Base-by-base conservation (phyloP, 371 early-diverging fungal genomes). In the Mortierella polycephala region DNA sequence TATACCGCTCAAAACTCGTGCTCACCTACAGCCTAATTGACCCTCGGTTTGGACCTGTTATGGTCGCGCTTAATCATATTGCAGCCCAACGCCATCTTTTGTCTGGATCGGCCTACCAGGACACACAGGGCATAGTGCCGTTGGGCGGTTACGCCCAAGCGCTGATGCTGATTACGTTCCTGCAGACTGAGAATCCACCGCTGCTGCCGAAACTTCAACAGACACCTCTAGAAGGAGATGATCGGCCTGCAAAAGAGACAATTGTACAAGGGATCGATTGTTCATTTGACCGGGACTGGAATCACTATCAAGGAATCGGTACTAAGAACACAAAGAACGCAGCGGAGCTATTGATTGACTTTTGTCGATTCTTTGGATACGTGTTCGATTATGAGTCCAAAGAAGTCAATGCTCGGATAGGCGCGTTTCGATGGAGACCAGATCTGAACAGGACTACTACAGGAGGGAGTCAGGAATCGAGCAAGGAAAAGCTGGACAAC, bases 361-460 rank as follows among this genome's bases (percentile, higher is more conserved):
- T 71, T 41, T 76, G 76, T 60, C 71, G 71, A 9, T 76, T 71
- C 55, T 76, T 76, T 60, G 76, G 76, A 55, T 76, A 76, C 20
- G 71, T 67, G 5, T 76, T 76, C 53, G 71, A 76, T 45, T 76
- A 71, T 41, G 76, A 63, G 18, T 67, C 64, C 46, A 71, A 67
- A 53, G 76, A 76, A 21, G 76, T 76, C 42, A 76, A 76, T 55
- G 60, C 76, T 0, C 46, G 76, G 53, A 52, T 64, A 4, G 76
- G 76, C 5, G 64, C 63, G 8, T 71, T 76, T 41, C 67, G 76
- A 13, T 71, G 71, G 71, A 21, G 76, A 23, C 52, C 71, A 12
- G 63, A 64, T 13, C 39, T 56, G 14, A 23, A 52, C 7, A 71
- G 40, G 42, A 40, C 30, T 30, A 30, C 4, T 30, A 4, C 30